phyloP scores from a whole-genome alignment of 2,329 filamentous ascomycete species.

The Paecilomyces sp. region DNA sequence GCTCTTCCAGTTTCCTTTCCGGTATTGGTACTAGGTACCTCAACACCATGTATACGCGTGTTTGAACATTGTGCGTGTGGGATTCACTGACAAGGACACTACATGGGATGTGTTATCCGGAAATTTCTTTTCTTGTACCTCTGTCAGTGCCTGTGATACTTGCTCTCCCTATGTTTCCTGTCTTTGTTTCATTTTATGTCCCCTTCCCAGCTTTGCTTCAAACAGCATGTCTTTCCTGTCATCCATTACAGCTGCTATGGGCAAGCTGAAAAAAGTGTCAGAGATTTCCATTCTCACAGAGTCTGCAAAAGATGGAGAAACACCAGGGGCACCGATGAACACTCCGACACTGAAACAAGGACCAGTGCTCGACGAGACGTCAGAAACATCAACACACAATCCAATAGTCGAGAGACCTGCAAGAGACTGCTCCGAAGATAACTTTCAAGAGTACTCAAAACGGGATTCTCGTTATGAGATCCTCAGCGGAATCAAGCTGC shows the following conservation, averaged over 20 bases:
- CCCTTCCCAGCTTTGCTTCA: not conserved
- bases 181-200: not conserved
- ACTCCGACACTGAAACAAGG: not conserved
- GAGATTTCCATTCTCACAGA: not conserved
- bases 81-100: not conserved
- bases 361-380: not conserved
- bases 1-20: not conserved
- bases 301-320: not conserved
- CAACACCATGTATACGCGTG: not conserved
- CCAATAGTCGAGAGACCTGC: not conserved
- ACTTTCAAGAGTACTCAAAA: not conserved
- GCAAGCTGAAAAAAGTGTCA: not conserved
- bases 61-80: not conserved
- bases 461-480: not conserved
- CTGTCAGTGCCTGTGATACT: not conserved
- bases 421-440: not conserved
- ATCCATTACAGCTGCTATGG: not conserved
- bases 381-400: not conserved
- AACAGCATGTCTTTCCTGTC: not conserved
- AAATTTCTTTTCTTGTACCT: not conserved
- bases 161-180: not conserved
- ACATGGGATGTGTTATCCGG: not conserved
- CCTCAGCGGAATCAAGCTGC: conserved; percentile 4
- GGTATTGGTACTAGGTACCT: not conserved
- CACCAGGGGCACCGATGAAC: not conserved